Base-by-base conservation (phyloP, 768 basidiomycete species). In the Clavaria fumosa region DNA sequence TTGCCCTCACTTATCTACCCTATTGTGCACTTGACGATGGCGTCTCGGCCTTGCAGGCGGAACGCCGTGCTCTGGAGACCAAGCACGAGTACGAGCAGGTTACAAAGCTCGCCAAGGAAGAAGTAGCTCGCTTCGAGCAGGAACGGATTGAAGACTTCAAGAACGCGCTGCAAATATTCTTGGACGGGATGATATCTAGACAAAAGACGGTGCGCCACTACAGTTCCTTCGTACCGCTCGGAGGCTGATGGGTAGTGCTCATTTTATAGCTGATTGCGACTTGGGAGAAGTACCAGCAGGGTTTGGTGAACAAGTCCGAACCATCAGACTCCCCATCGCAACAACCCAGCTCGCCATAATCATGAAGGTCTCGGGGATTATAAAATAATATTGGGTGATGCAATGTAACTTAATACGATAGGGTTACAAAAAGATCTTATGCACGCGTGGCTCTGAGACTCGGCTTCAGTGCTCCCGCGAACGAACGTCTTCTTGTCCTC, bases 131-230 rank as follows among this genome's bases (percentile, higher is more conserved):
- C 30, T 96, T 97, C 51, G 93, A 99, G 59, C 72, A 76, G 51
- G 93, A 95, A 57, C 72, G 91, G 30, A 70, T 97, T 18, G 82
- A 86, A 34, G 93, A 97, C 53, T 95, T 97, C 57, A 91, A 90
- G 57, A 64, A 70, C 31, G 68, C 79, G 2, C 54, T 99, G 45
- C 81, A 86, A 54, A 67, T 67, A 3, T 90, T 88, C 55, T 60
- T 96, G 38, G 81, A 89, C 30, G 84, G 80, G 4, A 83, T 93
- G 80, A 79, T 91, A 34, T 56, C 65, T 3, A 65, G 77, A 37
- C 91, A 99, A 60, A 85, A 79, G 53, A 73, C 81, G 65, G 78
- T 78, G 22, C 39, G 68, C 49, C 2, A 10, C 7, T 7, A n/a
- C n/a, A n/a, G 12, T 43, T 17, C 23, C 23, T 12, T 2, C 17